phyloP scores from a whole-genome alignment of 371 early-diverging fungal genomes.

The Capillidium heterosporum region DNA sequence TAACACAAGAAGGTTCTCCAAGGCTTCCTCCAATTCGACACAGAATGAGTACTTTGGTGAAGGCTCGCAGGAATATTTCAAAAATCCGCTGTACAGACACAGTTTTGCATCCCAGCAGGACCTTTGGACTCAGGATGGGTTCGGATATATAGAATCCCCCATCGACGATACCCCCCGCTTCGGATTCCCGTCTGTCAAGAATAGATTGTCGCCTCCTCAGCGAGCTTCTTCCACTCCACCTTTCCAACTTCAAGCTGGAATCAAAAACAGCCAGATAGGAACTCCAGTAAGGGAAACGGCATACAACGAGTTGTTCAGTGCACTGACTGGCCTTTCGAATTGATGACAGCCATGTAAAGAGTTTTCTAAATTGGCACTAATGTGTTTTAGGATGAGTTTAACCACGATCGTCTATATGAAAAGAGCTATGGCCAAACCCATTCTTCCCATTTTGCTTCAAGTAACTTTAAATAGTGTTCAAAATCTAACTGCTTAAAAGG shows the following conservation, averaged over 20 bases:
- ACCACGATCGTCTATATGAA: neutral
- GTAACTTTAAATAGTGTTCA: neutral
- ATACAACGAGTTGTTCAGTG: slow-evolving; percentile 14
- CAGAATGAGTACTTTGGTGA: neutral
- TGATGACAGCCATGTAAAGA: slow-evolving; percentile 9
- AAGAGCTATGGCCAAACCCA: neutral
- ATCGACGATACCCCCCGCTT: neutral
- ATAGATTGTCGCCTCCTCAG: slow-evolving; percentile 22
- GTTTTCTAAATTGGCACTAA: neutral
- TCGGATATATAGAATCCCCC: neutral
- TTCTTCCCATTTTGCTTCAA: neutral
- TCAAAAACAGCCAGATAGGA: slow-evolving; percentile 14
- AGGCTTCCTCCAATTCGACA: slow-evolving; percentile 10
- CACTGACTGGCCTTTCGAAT: slow-evolving; percentile 12
- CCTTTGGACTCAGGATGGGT: neutral
- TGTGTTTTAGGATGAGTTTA: neutral
- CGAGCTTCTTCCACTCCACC: slow-evolving; percentile 41
- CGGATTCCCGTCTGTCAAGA: slow-evolving; percentile 15
- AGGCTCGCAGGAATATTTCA: neutral
- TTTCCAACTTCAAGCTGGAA: slow-evolving; percentile 19
- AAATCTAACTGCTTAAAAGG: neutral
- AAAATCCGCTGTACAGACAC: neutral
- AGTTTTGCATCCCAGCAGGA: neutral
- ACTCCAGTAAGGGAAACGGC: slow-evolving; percentile 10
- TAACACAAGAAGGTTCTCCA: neutral